phyloP scores from a whole-genome alignment of 352 stramenopile genomes.

The Globisporangium iwayamae region DNA sequence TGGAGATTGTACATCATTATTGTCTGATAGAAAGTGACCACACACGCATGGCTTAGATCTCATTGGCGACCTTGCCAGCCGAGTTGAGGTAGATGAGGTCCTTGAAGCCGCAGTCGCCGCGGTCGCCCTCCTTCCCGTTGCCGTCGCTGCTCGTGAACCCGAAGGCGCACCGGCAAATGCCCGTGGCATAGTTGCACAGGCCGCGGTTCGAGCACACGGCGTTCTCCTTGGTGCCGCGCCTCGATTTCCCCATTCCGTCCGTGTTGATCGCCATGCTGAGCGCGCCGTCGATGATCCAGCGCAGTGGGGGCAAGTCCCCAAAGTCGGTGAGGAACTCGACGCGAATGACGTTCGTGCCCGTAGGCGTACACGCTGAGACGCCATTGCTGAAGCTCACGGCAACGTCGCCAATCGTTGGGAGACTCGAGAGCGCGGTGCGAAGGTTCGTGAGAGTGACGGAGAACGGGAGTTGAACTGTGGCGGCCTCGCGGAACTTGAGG shows the following conservation, averaged over 20 bases:
- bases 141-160: conserved; percentile 80
- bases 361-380: conserved; percentile 32
- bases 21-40: background rate
- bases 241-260: conserved; percentile 41
- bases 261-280: conserved; percentile 43
- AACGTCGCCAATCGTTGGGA: conserved; percentile 51
- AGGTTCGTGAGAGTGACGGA: conserved; percentile 26
- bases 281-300: conserved; percentile 62
- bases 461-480: conserved; percentile 54
- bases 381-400: conserved; percentile 43
- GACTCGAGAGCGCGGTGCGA: conserved; percentile 26
- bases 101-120: conserved; percentile 90
- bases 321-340: conserved; percentile 70
- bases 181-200: conserved; percentile 44
- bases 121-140: conserved; percentile 70
- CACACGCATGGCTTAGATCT: conserved; percentile 9
- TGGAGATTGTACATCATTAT: background rate
- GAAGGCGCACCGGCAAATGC: conserved; percentile 60
- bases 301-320: conserved; percentile 54
- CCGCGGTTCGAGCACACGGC: conserved; percentile 58
- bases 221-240: conserved; percentile 64
- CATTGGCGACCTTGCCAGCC: conserved; percentile 56
- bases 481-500: conserved; percentile 65
- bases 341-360: conserved; percentile 52
- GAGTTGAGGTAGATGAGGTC: conserved; percentile 72